These are phyloP conservation scores for Quercus agrifolia DNA, from an alignment of 306 rosid species.

Conservation along the genomic window DNA sequence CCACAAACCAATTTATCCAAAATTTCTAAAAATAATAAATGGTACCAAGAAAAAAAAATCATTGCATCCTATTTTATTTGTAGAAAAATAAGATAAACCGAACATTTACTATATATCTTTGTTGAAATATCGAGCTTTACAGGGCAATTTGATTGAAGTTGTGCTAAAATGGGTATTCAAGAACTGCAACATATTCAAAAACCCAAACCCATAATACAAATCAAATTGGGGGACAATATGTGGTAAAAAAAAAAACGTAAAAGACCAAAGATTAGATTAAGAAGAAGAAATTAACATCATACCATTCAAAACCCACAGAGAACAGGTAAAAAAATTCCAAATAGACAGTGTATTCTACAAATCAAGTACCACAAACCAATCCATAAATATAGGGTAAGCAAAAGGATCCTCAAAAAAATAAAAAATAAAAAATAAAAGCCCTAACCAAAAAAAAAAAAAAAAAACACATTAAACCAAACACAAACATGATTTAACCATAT, in stretches of 20 bases:
- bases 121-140: conserved; percentile 41
- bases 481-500: too few relatives aligned
- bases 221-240: neutral
- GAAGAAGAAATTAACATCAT: conserved; percentile 33
- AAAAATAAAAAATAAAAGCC: too few relatives aligned
- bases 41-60: neutral
- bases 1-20: too few relatives aligned
- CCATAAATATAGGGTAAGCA: neutral
- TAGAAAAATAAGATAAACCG: neutral
- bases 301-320: conserved; percentile 9
- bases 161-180: conserved; percentile 39
- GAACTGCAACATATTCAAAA: conserved; percentile 30
- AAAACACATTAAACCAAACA: neutral
- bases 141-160: conserved; percentile 48
- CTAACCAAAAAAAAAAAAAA: neutral
- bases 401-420: neutral
- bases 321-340: neutral
- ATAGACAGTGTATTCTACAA: conserved; percentile 13
- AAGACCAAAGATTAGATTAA: neutral
- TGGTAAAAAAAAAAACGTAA: neutral
- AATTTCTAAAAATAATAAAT: neutral
- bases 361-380: conserved; percentile 4
- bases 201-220: too few relatives aligned
- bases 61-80: neutral
- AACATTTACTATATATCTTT: conserved; percentile 30